Percentiles rank a stretch among this genome's conserved stretches.
Evolutionary conservation across 169 alveolate genomes (phyloP).

Genomic region (Cryptosporidium felis): DNA sequence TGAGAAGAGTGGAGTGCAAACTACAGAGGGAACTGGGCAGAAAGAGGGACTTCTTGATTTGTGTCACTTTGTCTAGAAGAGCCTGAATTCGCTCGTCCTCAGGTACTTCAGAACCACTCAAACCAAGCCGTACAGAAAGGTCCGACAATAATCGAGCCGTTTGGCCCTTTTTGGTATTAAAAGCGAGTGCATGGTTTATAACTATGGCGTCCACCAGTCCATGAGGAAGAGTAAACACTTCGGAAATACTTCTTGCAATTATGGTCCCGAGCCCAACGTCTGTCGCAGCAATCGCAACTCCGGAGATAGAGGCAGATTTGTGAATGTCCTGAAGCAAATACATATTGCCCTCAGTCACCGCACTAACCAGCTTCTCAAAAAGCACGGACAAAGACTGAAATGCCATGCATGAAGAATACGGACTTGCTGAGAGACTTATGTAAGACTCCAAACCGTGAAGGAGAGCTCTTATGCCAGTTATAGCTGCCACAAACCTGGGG

Average conservation of each 20-base stretch:
- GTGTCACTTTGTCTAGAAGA: background rate
- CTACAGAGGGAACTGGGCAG: constrained; percentile 7
- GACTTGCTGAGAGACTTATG: constrained; percentile 19
- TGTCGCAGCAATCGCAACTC: constrained; percentile 61
- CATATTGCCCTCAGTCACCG: background rate
- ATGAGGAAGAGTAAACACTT: constrained; percentile 57
- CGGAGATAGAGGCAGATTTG: constrained; percentile 57
- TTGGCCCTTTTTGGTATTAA: background rate
- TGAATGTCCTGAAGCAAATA: constrained; percentile 22
- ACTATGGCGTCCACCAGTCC: constrained; percentile 58
- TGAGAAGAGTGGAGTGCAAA: background rate
- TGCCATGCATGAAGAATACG: constrained; percentile 45
- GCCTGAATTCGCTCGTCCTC: background rate
- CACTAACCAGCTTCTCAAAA: background rate
- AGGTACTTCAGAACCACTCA: background rate
- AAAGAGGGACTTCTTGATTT: background rate
- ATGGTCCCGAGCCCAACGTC: constrained; percentile 60
- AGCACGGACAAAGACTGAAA: constrained; percentile 4
- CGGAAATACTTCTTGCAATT: constrained; percentile 61
- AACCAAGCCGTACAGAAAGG: constrained; percentile 6
- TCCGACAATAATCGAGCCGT: background rate
- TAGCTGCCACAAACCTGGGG: constrained; percentile 51
- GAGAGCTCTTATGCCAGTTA: constrained; percentile 57
- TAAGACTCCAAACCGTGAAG: constrained; percentile 59
- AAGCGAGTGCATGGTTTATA: constrained; percentile 19